These are phyloP conservation scores for Huntiella bhutanensis DNA, from an alignment of 2,329 filamentous ascomycete genomes.

Conservation along the genomic window DNA sequence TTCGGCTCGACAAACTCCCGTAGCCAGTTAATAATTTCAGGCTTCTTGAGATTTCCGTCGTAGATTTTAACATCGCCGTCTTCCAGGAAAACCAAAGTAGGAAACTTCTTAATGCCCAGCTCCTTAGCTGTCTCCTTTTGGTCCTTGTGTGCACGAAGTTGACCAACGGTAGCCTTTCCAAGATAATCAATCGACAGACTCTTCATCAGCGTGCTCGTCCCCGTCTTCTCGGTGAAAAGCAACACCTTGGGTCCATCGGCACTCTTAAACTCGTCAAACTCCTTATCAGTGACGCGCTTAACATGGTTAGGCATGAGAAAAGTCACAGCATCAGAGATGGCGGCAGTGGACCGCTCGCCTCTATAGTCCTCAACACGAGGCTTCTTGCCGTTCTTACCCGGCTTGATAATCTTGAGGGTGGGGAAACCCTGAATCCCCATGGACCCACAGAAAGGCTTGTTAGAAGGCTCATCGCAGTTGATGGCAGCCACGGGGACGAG, in stretches of 20 bases:
- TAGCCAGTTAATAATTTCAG: slow-evolving; percentile 63
- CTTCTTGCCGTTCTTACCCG: slow-evolving; percentile 52
- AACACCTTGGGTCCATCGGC: slow-evolving; percentile 58
- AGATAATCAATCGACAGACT: slow-evolving; percentile 82
- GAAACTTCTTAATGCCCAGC: slow-evolving; percentile 52
- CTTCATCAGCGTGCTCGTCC: slow-evolving; percentile 64
- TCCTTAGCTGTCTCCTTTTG: slow-evolving; percentile 41
- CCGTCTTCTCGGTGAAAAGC: slow-evolving; percentile 84
- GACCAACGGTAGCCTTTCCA: slow-evolving; percentile 58
- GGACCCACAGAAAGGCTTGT: slow-evolving; percentile 68
- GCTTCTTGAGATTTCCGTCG: slow-evolving; percentile 70
- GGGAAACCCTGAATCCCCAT: slow-evolving; percentile 91
- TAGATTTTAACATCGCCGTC: slow-evolving; percentile 55
- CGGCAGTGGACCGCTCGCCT: slow-evolving; percentile 64
- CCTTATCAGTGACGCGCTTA: slow-evolving; percentile 59
- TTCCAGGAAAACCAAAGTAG: slow-evolving; percentile 62
- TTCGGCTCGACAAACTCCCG: slow-evolving; percentile 64
- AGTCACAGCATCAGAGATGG: slow-evolving; percentile 68
- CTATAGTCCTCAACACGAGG: slow-evolving; percentile 83
- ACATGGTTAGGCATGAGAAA: slow-evolving; percentile 88
- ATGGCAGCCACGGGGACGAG: slow-evolving; percentile 87
- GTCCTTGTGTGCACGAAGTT: slow-evolving; percentile 36
- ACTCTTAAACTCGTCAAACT: slow-evolving; percentile 54
- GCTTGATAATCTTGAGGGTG: slow-evolving; percentile 81
- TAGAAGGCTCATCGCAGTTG: slow-evolving; percentile 83